Evolutionary conservation across 169 alveolate species (phyloP), one percentile per base, ranked within the genome.

Genomic region (Besnoitia besnoiti): DNA sequence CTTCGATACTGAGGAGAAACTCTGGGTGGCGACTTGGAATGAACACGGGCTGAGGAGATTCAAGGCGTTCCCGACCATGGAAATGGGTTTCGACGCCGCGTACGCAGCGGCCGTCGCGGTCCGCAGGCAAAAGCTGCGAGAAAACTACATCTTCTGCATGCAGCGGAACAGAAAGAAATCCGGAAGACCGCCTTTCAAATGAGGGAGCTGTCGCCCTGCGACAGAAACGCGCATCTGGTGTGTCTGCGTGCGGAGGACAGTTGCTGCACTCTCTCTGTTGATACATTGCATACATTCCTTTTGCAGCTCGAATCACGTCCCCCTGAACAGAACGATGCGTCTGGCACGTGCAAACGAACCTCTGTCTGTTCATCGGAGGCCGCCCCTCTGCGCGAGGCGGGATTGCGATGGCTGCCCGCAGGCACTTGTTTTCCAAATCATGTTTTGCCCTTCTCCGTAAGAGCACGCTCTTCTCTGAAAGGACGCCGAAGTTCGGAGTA

Each of bases 11-110:
- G 93, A 93, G 47, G 95, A 93, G 77, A 51, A 50, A 62, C 87
- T 93, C 40, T 93, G 95, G 95, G 93, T 93, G 5, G 93, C 94
- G 55, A 85, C 49, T 2, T 93, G 95, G 95, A 51, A 93, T 42
- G 88, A 93, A 44, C 90, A 93, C 39, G 95, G 95, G 0, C 14
- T 93, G 42, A 47, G 95, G 0, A 75, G 95, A 33, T 88, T 93
- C 51, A 27, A 77, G 37, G 85, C 84, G 37, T 93, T 93, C 61
- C 82, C 95, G 35, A 92, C 67, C 4, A 35, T 82, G 47, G 92
- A 88, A 16, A n/a, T 93, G 87, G 95, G 95, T 27, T 93, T 93
- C 51, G 95, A 51, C 67, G 87, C 77, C 33, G 95, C 95, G 8
- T 93, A 50, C 76, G 55, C 55, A 30, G 95, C 95, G 0, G 95